phyloP scores from a whole-genome alignment of 2,329 filamentous ascomycete genomes.

The Ophioceras dolichostomum region DNA sequence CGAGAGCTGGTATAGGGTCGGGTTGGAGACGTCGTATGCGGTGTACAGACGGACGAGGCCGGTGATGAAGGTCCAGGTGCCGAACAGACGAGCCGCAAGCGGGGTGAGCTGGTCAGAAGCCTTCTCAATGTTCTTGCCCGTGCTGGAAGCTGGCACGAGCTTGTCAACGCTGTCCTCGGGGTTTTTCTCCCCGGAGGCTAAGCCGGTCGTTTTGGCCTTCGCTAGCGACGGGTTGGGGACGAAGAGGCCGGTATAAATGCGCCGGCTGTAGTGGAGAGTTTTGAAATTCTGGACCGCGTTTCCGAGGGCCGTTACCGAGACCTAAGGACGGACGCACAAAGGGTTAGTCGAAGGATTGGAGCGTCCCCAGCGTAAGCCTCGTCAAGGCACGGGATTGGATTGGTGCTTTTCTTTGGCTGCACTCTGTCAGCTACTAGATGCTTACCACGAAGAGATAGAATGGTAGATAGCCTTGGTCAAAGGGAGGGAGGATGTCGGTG shows the following conservation, averaged over 20 bases:
- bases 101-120: conserved; percentile 54
- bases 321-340: conserved; percentile 47
- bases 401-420: too few species aligned
- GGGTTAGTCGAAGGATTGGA: not conserved
- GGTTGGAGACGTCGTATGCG: conserved; percentile 66
- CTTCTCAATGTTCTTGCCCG: conserved; percentile 30
- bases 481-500: conserved; percentile 1
- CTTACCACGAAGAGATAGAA: conserved; percentile 47
- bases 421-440: conserved; percentile 2
- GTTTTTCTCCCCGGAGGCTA: conserved; percentile 18
- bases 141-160: conserved; percentile 29
- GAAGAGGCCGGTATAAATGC: conserved; percentile 66
- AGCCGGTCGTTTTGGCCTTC: conserved; percentile 21
- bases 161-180: conserved; percentile 42
- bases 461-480: conserved; percentile 39
- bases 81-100: conserved; percentile 69
- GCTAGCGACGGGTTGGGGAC: conserved; percentile 35
- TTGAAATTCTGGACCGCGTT: conserved; percentile 79
- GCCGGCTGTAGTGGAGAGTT: conserved; percentile 71
- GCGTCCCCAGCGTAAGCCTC: too few species aligned
- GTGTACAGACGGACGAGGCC: conserved; percentile 70
- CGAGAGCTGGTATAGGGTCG: conserved; percentile 65
- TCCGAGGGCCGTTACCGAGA: conserved; percentile 68
- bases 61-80: conserved; percentile 76
- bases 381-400: too few species aligned